phyloP scores from a whole-genome alignment of 495 filamentous ascomycete genomes.

The Aspergillus cristatus region DNA sequence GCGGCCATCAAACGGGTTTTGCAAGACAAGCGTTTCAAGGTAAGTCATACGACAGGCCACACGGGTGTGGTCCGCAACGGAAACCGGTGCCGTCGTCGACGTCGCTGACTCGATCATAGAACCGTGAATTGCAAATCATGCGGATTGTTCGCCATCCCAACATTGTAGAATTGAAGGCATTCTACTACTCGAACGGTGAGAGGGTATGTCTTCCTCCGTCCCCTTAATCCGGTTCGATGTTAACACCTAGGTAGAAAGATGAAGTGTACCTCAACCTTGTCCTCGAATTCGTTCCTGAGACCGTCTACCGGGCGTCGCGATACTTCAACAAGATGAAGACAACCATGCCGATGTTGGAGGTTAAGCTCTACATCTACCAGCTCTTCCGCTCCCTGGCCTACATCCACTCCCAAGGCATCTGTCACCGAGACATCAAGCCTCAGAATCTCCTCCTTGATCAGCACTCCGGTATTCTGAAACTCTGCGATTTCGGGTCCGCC shows the following conservation, averaged over 20 bases:
- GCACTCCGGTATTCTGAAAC: constrained; percentile 81
- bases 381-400: constrained; percentile 97
- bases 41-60: constrained; percentile 30
- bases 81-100: too few species aligned
- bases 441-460: constrained; percentile 95
- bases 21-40: constrained; percentile 99
- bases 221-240: constrained; percentile 5
- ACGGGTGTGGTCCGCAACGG: too few species aligned
- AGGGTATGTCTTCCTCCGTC: constrained; percentile 53
- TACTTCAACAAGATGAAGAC: constrained; percentile 99
- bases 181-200: constrained; percentile 99
- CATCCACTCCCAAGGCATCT: constrained; percentile 99
- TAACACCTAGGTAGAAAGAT: constrained; percentile 60
- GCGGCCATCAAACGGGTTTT: constrained; percentile 97
- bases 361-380: constrained; percentile 99
- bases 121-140: constrained; percentile 99
- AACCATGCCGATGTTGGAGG: constrained; percentile 96
- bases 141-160: constrained; percentile 97
- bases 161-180: constrained; percentile 96
- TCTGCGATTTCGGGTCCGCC: constrained; percentile 97
- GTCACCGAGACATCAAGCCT: constrained; percentile 98
- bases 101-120: constrained; percentile 50
- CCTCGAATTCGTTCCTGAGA: constrained; percentile 96
- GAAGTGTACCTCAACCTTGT: constrained; percentile 99
- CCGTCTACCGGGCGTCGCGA: constrained; percentile 93